Evolutionary conservation across 345 rosid genomes (phyloP), one percentile per base, ranked within the genome.

Genomic region (Kandelia obovata): DNA sequence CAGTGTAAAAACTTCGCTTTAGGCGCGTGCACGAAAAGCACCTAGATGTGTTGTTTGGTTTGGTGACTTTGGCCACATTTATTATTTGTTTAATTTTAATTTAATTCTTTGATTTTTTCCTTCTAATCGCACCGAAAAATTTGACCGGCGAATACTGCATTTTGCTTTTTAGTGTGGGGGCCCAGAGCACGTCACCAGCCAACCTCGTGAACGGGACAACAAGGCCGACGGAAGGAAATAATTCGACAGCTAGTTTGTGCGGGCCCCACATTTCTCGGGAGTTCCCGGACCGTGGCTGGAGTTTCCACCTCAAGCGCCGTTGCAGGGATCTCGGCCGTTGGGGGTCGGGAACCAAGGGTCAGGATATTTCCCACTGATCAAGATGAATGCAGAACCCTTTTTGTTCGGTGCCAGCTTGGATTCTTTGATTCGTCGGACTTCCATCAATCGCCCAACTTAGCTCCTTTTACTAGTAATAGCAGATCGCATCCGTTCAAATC

Each of bases 231-330:
- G 32, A 77, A 77, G 77, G 67, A 83, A 84, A 77, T 81, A 73
- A 84, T 84, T 82, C 81, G 88, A 85, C 81, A 77, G 86, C 86
- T 77, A 78, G 55, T 65, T 69, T 49, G 5, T n/a, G 67, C 25
- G 90, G 92, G 84, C 11, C 80, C 91, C 84, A 68, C 82, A n/a
- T 37, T 70, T 79, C 90, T 87, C 79, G 88, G 91, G 81, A 83
- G 90, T 83, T 85, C 94, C 89, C 89, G 85, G 92, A 87, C 85
- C 83, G 80, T 69, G 87, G 84, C 87, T 72, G 72, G 15, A 74
- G 77, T 81, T 79, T 65, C 61, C 61, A 11, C 57, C 11, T 78
- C 34, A 71, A 1, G 15, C 61, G 61, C 73, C 60, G 34, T 61
- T 25, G 27, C 70, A 34, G 0, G 4, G 21, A 83, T 71, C 70